Evolutionary conservation across 176 grass and related monocot species (phyloP), one percentile per base, ranked within the genome.

Genomic region (Phoenix dactylifera): DNA sequence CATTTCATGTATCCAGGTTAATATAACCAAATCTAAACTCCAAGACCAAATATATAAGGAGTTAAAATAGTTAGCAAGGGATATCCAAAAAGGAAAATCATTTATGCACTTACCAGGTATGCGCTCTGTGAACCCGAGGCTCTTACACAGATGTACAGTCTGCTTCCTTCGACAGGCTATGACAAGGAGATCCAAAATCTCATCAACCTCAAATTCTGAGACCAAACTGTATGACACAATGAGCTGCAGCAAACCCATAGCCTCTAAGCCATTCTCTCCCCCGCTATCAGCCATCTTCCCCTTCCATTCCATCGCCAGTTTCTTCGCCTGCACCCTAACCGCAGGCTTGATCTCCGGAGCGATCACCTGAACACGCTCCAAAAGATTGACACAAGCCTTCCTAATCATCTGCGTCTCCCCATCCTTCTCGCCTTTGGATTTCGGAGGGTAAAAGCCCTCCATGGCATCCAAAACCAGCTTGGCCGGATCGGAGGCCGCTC

Each of bases 381-480:
- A 19, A 15, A 87, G 53, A 51, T 7, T 20, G 10, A 82, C 64
- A 10, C 55, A 77, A 23, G 63, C 74, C 35, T 14, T 44, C 35
- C 35, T 10, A 44, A 44, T 44, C 35, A 44, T 44, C 35, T 44
- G 35, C 35, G 35, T 44, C 10, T 10, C 26, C 74, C 74, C 75
- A 53, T 51, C 26, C 57, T 24, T 72, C 16, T 3, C 49, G 9
- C 12, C 56, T 28, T 72, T 79, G 12, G 1, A 12, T 44, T 26
- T 32, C 1, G 6, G 24, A 15, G 69, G 58, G 25, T 50, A 44
- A 59, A 75, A 72, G 26, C 54, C 9, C 57, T 71, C 69, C 63
- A 82, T 49, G 3, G 74, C 62, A 0, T 68, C 20, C 50, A 87
- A 66, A 22, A 77, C 35, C 26, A 82, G 58, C 52, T 76, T 65